Percentiles rank a stretch among this genome's conserved stretches.
These are phyloP conservation scores for Fusarium albosuccineum DNA, from an alignment of 2,329 filamentous ascomycete genomes.

Conservation along the genomic window DNA sequence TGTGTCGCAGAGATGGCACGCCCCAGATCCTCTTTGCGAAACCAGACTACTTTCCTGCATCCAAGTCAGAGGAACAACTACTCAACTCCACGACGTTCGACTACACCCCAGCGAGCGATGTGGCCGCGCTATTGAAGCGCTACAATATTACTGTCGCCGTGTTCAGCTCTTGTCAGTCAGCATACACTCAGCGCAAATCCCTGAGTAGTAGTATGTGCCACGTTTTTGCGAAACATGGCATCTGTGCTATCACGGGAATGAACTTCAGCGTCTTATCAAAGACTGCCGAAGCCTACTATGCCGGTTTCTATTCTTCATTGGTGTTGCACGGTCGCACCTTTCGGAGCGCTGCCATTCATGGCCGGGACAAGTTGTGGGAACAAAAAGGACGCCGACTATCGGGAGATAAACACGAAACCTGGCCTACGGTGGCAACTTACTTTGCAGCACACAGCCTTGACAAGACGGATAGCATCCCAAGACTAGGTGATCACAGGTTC, in stretches of 20 bases:
- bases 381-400: too few species aligned
- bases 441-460: neutral
- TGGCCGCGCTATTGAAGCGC: neutral
- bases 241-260: constrained; percentile 10
- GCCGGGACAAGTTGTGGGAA: neutral
- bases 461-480: neutral
- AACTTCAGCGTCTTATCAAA: neutral
- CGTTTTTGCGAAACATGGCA: neutral
- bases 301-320: constrained; percentile 1
- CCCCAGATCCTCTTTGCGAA: too few species aligned
- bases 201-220: constrained; percentile 6
- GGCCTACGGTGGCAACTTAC: constrained; percentile 2
- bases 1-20: too few species aligned
- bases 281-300: neutral
- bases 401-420: too few species aligned
- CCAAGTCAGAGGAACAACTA: neutral
- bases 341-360: constrained; percentile 1
- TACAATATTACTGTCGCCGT: neutral
- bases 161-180: constrained; percentile 6
- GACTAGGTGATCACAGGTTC: neutral
- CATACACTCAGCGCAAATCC: neutral
- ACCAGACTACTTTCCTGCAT: too few species aligned
- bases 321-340: constrained; percentile 2
- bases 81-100: neutral
- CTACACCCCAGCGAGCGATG: neutral